Conservation (phyloP, 2,329 filamentous ascomycete species). For the Aureobasidium sp. region DNA sequence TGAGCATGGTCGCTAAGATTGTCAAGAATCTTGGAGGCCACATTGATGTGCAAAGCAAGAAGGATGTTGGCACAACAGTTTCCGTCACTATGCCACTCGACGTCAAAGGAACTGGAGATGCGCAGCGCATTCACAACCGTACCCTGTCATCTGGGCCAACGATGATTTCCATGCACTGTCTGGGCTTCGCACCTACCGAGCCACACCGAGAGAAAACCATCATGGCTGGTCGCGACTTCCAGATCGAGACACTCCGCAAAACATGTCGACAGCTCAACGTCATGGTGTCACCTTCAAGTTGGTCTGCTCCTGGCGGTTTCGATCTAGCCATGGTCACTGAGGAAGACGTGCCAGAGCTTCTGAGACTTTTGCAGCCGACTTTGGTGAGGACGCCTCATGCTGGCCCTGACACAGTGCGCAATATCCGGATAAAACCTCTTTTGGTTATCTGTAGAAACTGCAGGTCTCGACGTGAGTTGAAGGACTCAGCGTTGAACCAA, state of each 20-base stretch:
- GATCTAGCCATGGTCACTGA: background rate
- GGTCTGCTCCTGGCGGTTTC: background rate
- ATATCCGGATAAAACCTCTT: conserved; percentile 6
- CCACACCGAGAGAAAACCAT: background rate
- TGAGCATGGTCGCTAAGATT: conserved; percentile 29
- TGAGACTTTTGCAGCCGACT: background rate
- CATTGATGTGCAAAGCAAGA: conserved; percentile 35
- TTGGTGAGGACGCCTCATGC: background rate
- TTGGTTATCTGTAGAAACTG: conserved; percentile 15
- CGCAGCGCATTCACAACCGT: background rate
- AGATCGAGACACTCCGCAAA: background rate
- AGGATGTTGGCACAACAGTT: conserved; percentile 40
- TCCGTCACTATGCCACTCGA: conserved; percentile 42
- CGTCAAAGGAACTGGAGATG: background rate
- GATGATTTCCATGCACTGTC: conserved; percentile 7
- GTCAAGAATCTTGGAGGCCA: conserved; percentile 22
- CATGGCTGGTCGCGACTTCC: conserved; percentile 4
- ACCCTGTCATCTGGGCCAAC: background rate
- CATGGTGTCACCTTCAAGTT: background rate
- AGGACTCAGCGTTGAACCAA: conserved; percentile 2
- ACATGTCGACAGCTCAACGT: conserved; percentile 4
- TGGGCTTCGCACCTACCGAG: conserved; percentile 14
- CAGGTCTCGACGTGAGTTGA: conserved; percentile 3
- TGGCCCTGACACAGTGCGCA: background rate
- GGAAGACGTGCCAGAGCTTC: conserved; percentile 3